Conservation (phyloP, 2,329 filamentous ascomycete species). For the Fusarium euwallaceae region DNA sequence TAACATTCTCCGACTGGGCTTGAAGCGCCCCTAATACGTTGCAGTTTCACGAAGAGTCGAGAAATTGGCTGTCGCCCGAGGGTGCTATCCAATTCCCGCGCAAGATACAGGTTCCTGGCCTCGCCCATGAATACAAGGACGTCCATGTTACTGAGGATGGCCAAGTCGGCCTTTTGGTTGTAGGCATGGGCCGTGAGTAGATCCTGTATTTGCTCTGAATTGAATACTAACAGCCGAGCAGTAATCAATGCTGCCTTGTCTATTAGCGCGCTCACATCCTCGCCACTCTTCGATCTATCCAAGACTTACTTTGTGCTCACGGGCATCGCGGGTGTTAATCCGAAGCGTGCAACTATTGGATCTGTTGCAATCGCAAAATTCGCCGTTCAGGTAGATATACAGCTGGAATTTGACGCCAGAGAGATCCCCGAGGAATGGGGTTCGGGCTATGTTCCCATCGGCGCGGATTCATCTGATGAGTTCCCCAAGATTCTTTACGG, state of each 20-base stretch:
- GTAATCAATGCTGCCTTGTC: slow-evolving; percentile 36
- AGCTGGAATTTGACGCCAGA: slow-evolving; percentile 36
- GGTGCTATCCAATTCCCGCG: slow-evolving; percentile 24
- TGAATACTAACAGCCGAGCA: not conserved
- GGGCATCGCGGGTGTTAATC: slow-evolving; percentile 38
- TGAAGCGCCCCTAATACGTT: not conserved
- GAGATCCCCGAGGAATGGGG: slow-evolving; percentile 36
- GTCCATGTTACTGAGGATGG: slow-evolving; percentile 22
- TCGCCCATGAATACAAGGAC: slow-evolving; percentile 26
- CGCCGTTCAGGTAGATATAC: slow-evolving; percentile 33
- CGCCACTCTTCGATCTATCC: slow-evolving; percentile 28
- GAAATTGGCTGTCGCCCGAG: slow-evolving; percentile 19
- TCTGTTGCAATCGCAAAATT: slow-evolving; percentile 41
- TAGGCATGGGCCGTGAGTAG: slow-evolving; percentile 27
- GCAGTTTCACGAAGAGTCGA: slow-evolving; percentile 31
- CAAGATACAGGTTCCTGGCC: slow-evolving; percentile 24
- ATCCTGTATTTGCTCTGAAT: accelerated
- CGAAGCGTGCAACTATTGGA: slow-evolving; percentile 35
- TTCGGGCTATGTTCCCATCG: slow-evolving; percentile 35
- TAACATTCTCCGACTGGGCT: accelerated
- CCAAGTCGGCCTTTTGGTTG: slow-evolving; percentile 23
- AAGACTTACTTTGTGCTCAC: slow-evolving; percentile 39
- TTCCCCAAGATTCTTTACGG: slow-evolving; percentile 34
- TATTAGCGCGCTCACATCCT: slow-evolving; percentile 25
- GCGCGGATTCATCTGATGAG: slow-evolving; percentile 20